These are phyloP conservation scores for Gaeumannomyces tritici DNA, from an alignment of 2,329 filamentous ascomycete species.

Conservation along the genomic window DNA sequence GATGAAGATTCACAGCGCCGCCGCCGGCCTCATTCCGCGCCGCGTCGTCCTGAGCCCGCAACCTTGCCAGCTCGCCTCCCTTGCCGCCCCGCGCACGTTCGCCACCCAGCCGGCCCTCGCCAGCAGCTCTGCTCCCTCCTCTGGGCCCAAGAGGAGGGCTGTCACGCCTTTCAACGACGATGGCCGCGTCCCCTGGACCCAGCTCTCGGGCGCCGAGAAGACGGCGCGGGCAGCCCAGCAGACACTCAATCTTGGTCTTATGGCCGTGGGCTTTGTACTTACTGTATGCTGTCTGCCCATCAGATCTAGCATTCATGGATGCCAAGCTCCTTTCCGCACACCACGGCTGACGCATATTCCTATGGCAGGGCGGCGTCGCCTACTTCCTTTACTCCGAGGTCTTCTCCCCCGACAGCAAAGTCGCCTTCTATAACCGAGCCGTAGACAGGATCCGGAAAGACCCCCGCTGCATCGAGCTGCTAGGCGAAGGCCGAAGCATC, in stretches of 20 bases:
- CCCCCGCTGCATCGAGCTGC: slow-evolving; percentile 57
- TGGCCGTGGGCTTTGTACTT: slow-evolving; percentile 63
- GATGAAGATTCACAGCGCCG: slow-evolving; percentile 4
- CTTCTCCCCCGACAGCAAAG: slow-evolving; percentile 77
- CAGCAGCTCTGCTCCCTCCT: slow-evolving; percentile 12
- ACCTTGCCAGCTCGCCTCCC: background rate
- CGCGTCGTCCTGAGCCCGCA: background rate
- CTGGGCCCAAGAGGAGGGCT: slow-evolving; percentile 48
- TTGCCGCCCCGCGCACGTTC: slow-evolving; percentile 7
- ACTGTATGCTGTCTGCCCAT: slow-evolving; percentile 44
- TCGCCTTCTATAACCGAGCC: slow-evolving; percentile 78
- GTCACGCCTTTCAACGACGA: slow-evolving; percentile 83
- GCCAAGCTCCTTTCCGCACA: background rate
- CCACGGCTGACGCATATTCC: background rate
- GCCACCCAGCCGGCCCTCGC: slow-evolving; percentile 45
- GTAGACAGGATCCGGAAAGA: slow-evolving; percentile 71
- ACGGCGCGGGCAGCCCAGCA: slow-evolving; percentile 80
- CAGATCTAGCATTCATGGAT: background rate
- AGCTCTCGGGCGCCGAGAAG: slow-evolving; percentile 70
- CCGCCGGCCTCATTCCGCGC: slow-evolving; percentile 4
- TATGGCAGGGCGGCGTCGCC: slow-evolving; percentile 58
- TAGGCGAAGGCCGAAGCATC: slow-evolving; percentile 70
- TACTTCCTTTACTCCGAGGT: slow-evolving; percentile 76
- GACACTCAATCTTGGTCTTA: slow-evolving; percentile 75
- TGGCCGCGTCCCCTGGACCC: slow-evolving; percentile 69